Percentiles rank a stretch among this genome's conserved stretches.
phyloP scores from a whole-genome alignment of 108 stramenopile genomes.

The Cylindrotheca closterium region DNA sequence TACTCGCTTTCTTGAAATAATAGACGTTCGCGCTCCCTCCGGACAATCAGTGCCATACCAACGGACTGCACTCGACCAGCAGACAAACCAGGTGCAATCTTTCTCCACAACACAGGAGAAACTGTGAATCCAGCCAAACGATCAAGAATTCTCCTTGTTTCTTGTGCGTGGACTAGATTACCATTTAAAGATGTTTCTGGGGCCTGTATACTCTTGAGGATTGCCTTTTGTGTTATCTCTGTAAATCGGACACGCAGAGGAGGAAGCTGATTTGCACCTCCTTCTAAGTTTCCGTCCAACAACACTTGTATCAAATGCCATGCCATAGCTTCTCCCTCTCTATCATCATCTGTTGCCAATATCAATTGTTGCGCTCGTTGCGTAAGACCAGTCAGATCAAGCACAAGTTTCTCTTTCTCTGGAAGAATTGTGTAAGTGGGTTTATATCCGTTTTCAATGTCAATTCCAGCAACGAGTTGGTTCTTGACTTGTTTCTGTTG shows the following conservation, averaged over 20 bases:
- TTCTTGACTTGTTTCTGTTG: conserved; percentile 21
- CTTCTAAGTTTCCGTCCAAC: conserved; percentile 3
- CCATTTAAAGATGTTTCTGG: conserved; percentile 36
- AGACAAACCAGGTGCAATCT: conserved; percentile 78
- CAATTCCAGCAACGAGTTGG: conserved; percentile 48
- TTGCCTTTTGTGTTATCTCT: conserved; percentile 70
- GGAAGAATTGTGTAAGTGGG: conserved; percentile 57
- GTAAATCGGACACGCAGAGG: conserved; percentile 68
- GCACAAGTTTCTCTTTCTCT: conserved; percentile 36
- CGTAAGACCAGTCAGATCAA: conserved; percentile 28
- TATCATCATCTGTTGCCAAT: conserved; percentile 86
- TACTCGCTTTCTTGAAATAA: conserved; percentile 56
- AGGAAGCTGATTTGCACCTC: conserved; percentile 12
- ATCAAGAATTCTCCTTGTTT: conserved; percentile 75
- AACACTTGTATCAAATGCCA: conserved; percentile 74
- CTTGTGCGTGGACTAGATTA: conserved; percentile 70
- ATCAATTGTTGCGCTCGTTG: conserved; percentile 37
- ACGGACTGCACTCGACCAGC: conserved; percentile 82
- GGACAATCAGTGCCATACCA: conserved; percentile 59
- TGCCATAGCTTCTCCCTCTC: conserved; percentile 90
- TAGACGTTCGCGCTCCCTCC: conserved; percentile 72
- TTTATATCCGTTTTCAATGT: conserved; percentile 52
- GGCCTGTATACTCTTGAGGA: conserved; percentile 35
- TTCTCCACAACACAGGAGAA: conserved; percentile 72
- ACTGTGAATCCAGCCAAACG: conserved; percentile 72